Conservation (phyloP, 805 yeast genomes). For the Candida corydali region DNA sequence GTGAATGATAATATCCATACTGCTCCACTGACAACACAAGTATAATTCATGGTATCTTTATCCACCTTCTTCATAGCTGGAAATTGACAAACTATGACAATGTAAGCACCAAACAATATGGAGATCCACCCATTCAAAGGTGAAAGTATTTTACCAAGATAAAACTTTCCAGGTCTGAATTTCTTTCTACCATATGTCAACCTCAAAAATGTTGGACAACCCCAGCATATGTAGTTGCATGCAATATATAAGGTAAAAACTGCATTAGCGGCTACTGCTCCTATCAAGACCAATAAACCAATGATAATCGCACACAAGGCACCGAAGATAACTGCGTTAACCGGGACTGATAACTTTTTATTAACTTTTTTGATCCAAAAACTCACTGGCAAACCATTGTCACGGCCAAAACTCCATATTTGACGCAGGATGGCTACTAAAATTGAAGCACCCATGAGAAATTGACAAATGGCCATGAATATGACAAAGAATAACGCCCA, state of each 20-base stretch:
- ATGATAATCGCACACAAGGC: slow-evolving; percentile 27
- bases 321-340: slow-evolving; percentile 28
- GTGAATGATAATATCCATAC: slow-evolving; percentile 24
- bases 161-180: slow-evolving; percentile 63
- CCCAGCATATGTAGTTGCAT: slow-evolving; percentile 58
- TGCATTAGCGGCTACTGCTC: slow-evolving; percentile 43
- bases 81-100: slow-evolving; percentile 37
- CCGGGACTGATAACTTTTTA: slow-evolving; percentile 20
- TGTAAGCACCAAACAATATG: slow-evolving; percentile 21
- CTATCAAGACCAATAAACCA: slow-evolving; percentile 55
- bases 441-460: slow-evolving; percentile 29
- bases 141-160: slow-evolving; percentile 48
- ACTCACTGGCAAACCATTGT: slow-evolving; percentile 26
- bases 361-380: slow-evolving; percentile 23
- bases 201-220: slow-evolving; percentile 52
- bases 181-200: slow-evolving; percentile 46
- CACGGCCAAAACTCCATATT: slow-evolving; percentile 29
- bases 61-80: slow-evolving; percentile 42
- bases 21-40: slow-evolving; percentile 28
- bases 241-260: slow-evolving; percentile 50
- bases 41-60: slow-evolving; percentile 33
- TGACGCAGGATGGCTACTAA: slow-evolving; percentile 25
- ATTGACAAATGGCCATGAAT: slow-evolving; percentile 25
- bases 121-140: slow-evolving; percentile 44
- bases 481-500: slow-evolving; percentile 28